phyloP scores from a whole-genome alignment of 2,329 filamentous ascomycete species.

The Knoxdaviesia proteae region DNA sequence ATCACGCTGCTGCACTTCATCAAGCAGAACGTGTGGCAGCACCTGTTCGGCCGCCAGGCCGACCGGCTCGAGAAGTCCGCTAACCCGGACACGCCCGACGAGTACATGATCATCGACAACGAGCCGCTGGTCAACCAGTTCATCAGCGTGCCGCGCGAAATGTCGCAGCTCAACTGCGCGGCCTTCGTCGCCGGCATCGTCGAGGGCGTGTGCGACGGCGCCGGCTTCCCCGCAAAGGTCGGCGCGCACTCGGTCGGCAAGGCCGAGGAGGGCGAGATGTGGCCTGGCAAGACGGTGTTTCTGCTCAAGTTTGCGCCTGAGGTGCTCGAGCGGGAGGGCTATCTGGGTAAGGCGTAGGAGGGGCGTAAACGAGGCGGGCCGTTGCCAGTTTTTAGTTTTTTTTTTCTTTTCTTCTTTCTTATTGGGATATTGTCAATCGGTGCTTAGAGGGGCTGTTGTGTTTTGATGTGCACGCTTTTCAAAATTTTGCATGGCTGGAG shows the following conservation, averaged over 20 bases:
- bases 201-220: conserved; percentile 87
- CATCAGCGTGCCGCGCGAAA: conserved; percentile 81
- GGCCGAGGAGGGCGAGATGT: conserved; percentile 51
- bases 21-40: conserved; percentile 75
- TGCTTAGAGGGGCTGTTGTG: too few relatives aligned
- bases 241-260: conserved; percentile 61
- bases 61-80: conserved; percentile 82
- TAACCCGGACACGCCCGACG: conserved; percentile 63
- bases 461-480: too few relatives aligned
- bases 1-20: conserved; percentile 88
- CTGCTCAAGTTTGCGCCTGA: conserved; percentile 80
- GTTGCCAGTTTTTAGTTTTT: not conserved
- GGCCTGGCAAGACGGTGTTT: conserved; percentile 92
- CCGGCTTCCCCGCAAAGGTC: conserved; percentile 72
- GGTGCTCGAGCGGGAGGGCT: conserved; percentile 78
- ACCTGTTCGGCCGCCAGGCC: conserved; percentile 77
- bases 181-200: conserved; percentile 90
- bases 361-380: not conserved
- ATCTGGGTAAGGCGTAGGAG: conserved; percentile 39
- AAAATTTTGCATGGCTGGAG: too few relatives aligned
- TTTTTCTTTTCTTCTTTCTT: not conserved
- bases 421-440: not conserved
- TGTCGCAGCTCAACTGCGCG: conserved; percentile 90
- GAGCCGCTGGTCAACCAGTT: conserved; percentile 91
- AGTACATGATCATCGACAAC: conserved; percentile 99